phyloP scores from a whole-genome alignment of 2,329 filamentous ascomycete species.

The Microcera coccophila region DNA sequence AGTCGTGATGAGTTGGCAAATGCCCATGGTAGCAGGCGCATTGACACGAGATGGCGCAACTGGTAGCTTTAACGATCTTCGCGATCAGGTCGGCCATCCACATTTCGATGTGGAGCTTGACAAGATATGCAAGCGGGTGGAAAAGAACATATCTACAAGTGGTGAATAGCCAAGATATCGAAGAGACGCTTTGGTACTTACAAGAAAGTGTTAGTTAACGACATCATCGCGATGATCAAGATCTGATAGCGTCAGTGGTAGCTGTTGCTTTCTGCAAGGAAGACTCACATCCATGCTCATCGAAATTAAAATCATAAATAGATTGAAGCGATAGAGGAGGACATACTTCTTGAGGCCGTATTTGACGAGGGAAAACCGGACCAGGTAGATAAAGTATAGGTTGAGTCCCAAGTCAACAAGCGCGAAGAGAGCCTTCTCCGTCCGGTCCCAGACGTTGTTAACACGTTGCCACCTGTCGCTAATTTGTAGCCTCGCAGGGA shows the following conservation, averaged over 20 bases:
- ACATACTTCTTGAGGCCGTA: constrained; percentile 49
- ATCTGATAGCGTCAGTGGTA: constrained; percentile 8
- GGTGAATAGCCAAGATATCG: background rate
- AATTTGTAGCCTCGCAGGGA: constrained; percentile 43
- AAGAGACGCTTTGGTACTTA: constrained; percentile 1
- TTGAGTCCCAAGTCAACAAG: constrained; percentile 45
- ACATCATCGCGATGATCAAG: constrained; percentile 24
- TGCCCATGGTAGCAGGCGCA: constrained; percentile 18
- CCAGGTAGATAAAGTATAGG: constrained; percentile 42
- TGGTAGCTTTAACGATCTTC: constrained; percentile 23
- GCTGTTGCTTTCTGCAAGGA: background rate
- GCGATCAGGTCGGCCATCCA: constrained; percentile 27
- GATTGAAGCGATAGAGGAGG: constrained; percentile 38
- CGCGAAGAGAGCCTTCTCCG: constrained; percentile 46
- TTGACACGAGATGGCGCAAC: constrained; percentile 15
- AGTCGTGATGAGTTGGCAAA: background rate
- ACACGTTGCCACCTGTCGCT: constrained; percentile 37
- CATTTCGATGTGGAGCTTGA: constrained; percentile 26
- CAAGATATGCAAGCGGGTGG: constrained; percentile 26
- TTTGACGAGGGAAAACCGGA: constrained; percentile 43
- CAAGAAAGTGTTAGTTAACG: constrained; percentile 21
- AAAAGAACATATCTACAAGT: constrained; percentile 20
- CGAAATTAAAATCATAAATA: constrained; percentile 29
- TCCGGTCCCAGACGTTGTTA: constrained; percentile 48
- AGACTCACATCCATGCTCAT: constrained; percentile 28